Conservation (phyloP, 2,329 filamentous ascomycete species). For the Colletotrichum tamarilloi region DNA sequence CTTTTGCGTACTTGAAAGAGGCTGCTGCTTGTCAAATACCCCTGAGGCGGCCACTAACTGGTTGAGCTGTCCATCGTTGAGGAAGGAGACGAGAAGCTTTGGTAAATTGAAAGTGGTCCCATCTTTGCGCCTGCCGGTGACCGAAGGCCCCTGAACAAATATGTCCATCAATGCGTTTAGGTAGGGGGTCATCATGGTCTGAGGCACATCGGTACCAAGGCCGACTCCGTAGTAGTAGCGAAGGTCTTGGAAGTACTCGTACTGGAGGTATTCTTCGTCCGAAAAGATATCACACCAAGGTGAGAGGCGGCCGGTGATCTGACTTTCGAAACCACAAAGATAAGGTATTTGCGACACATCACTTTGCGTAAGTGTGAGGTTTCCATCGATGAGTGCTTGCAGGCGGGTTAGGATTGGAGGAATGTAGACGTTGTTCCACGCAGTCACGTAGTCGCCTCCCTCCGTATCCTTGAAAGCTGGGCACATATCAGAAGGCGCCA, state of each 20-base stretch:
- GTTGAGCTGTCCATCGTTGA: conserved; percentile 75
- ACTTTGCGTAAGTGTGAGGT: conserved; percentile 62
- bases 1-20: conserved; percentile 59
- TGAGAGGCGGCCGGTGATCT: conserved; percentile 70
- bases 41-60: conserved; percentile 70
- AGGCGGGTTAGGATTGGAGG: conserved; percentile 65
- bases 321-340: conserved; percentile 77
- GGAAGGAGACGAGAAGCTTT: conserved; percentile 69
- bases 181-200: conserved; percentile 71
- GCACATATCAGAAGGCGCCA: conserved; percentile 72
- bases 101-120: conserved; percentile 62
- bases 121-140: conserved; percentile 57
- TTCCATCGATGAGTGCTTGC: conserved; percentile 63
- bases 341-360: conserved; percentile 72
- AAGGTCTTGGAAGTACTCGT: conserved; percentile 76
- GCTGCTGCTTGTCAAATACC: conserved; percentile 67
- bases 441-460: conserved; percentile 56
- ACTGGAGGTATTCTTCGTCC: conserved; percentile 69
- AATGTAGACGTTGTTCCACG: conserved; percentile 63
- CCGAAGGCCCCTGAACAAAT: conserved; percentile 62
- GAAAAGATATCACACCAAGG: conserved; percentile 73
- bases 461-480: conserved; percentile 67
- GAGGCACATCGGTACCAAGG: conserved; percentile 63
- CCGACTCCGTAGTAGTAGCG: conserved; percentile 76
- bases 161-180: conserved; percentile 64